Percentiles rank a stretch among this genome's conserved stretches.
Evolutionary conservation across 345 rosid species (phyloP).

Genomic region (Lagerstroemia speciosa): DNA sequence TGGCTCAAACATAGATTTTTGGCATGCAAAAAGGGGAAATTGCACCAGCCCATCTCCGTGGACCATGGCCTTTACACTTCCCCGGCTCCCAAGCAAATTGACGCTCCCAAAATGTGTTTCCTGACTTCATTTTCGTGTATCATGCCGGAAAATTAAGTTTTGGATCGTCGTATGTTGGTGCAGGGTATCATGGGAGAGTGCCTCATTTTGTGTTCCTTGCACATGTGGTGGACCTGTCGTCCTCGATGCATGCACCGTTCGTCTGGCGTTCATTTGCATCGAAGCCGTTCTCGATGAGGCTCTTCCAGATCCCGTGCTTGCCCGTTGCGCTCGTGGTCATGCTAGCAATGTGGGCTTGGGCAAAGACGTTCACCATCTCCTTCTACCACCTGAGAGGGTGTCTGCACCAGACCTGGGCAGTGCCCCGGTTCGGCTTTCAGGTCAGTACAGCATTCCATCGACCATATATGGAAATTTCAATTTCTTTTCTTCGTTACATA

Average conservation of each 20-base stretch:
- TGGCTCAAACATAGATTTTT: too few species aligned
- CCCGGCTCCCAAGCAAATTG: too few species aligned
- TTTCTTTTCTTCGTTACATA: too few species aligned
- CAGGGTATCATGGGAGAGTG: conserved; percentile 38
- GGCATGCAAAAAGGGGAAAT: too few species aligned
- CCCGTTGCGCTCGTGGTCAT: conserved; percentile 30
- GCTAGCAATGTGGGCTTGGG: conserved; percentile 68
- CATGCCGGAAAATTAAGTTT: too few species aligned
- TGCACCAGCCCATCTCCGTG: too few species aligned
- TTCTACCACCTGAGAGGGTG: conserved; percentile 61
- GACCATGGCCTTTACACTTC: too few species aligned
- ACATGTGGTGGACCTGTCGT: conserved; percentile 67
- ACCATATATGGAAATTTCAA: too few species aligned
- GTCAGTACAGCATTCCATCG: too few species aligned
- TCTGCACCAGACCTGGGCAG: conserved; percentile 70
- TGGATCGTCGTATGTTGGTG: conserved; percentile 8
- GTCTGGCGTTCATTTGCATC: conserved; percentile 50
- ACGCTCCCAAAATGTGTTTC: too few species aligned
- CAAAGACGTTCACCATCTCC: conserved; percentile 53
- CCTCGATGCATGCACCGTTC: conserved; percentile 62
- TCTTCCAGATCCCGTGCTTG: conserved; percentile 41
- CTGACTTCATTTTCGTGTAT: too few species aligned
- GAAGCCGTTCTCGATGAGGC: conserved; percentile 33
- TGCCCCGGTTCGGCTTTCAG: conserved; percentile 89
- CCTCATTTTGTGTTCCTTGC: conserved; percentile 98